Percentiles rank a stretch among this genome's conserved stretches.
These are phyloP conservation scores for Thraustotheca clavata DNA, from an alignment of 352 stramenopile species.

Conservation along the genomic window DNA sequence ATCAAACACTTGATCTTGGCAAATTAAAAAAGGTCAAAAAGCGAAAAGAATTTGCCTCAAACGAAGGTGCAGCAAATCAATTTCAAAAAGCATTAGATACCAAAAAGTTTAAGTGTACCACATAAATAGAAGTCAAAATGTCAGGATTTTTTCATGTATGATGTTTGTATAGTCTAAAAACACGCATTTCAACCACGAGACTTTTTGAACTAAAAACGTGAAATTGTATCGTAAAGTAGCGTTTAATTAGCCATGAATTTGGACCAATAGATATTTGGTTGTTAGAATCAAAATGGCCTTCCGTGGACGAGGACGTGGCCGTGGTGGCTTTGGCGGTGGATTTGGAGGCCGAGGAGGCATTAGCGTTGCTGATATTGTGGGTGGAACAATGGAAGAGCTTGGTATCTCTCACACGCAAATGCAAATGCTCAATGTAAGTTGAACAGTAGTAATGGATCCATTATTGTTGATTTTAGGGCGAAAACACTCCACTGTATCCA, in stretches of 20 bases:
- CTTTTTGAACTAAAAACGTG: too few relatives aligned
- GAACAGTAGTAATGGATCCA: too few relatives aligned
- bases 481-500: conserved; percentile 5
- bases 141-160: too few relatives aligned
- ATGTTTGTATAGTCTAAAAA: too few relatives aligned
- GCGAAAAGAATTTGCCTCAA: conserved; percentile 69
- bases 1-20: conserved; percentile 59
- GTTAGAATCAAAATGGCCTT: conserved; percentile 13
- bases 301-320: conserved; percentile 14
- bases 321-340: conserved; percentile 10
- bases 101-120: conserved; percentile 35
- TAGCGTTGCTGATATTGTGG: conserved; percentile 20
- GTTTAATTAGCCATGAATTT: too few relatives aligned
- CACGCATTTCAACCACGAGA: too few relatives aligned
- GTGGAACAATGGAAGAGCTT: conserved; percentile 20
- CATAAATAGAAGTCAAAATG: too few relatives aligned
- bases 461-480: conserved; percentile 6
- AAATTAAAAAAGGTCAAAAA: conserved; percentile 82
- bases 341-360: conserved; percentile 13
- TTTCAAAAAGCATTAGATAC: conserved; percentile 54
- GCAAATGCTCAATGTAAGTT: not conserved
- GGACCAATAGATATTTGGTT: not conserved
- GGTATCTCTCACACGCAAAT: conserved; percentile 20
- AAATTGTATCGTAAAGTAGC: too few relatives aligned
- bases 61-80: conserved; percentile 59